Evolutionary conservation across 352 stramenopile genomes (phyloP).

Genomic region (Pythium grandisporangium): DNA sequence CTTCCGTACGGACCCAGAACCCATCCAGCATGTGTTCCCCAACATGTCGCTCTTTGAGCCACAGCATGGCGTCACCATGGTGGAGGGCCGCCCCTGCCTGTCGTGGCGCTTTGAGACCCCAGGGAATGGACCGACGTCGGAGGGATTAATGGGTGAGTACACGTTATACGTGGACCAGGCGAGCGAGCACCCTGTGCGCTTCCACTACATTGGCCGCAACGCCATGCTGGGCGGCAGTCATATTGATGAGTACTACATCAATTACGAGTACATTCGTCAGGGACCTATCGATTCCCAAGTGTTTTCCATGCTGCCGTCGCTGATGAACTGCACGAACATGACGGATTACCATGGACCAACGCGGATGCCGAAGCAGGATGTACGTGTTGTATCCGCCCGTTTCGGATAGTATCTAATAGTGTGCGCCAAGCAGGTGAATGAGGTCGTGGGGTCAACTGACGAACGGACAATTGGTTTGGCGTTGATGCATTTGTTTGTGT

Average conservation of each 20-base stretch:
- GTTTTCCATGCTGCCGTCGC: constrained; percentile 53
- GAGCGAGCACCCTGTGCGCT: constrained; percentile 67
- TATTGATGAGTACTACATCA: constrained; percentile 87
- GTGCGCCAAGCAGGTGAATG: no score
- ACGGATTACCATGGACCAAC: constrained; percentile 36
- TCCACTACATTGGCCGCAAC: constrained; percentile 84
- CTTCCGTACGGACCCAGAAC: constrained; percentile 45
- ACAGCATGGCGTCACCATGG: constrained; percentile 66
- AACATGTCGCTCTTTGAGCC: constrained; percentile 80
- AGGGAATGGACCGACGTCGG: constrained; percentile 31
- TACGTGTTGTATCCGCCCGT: constrained; percentile 15
- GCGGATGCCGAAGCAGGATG: constrained; percentile 49
- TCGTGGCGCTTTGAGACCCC: constrained; percentile 78
- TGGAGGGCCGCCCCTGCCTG: constrained; percentile 66
- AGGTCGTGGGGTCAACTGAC: no score
- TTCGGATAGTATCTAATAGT: no score
- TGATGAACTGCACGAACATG: constrained; percentile 80
- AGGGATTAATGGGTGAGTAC: constrained; percentile 77
- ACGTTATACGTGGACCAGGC: constrained; percentile 78
- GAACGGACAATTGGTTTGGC: no score
- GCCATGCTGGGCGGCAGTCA: constrained; percentile 78
- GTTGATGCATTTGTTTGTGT: constrained; percentile 5
- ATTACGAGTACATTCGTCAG: constrained; percentile 83
- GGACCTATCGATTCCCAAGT: constrained; percentile 54
- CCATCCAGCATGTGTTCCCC: constrained; percentile 79